Evolutionary conservation across 805 yeast species (phyloP), one percentile per base, ranked within the genome.

Genomic region (Barnettozyma californica): DNA sequence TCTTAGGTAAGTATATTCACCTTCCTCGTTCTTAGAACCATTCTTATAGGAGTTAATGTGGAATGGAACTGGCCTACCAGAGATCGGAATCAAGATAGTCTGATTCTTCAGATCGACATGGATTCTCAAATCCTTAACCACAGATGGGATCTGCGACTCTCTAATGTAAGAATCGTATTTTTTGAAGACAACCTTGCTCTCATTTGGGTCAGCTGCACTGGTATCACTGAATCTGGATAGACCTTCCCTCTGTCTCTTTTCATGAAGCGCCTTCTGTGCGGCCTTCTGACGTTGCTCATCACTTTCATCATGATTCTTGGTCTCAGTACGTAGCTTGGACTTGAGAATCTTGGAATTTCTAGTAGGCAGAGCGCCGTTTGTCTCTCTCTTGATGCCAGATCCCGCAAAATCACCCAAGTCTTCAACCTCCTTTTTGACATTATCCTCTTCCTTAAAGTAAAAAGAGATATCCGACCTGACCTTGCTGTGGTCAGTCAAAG

Each of bases 51-150:
- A 75, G 65, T 89, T 89, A 62, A 92, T 90, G 66, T 92, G 99
- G 75, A 94, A 92, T 21, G 99, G 99, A 45, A 94, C 98, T 1
- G 98, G 97, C 61, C 98, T 78, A 53, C 99, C 99, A 60, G 84
- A 80, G 50, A 92, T 85, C 45, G 99, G 99, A 50, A 92, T 71
- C 52, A 92, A 80, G 48, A 92, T 85, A 1, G 97, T 87, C 68
- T 91, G 97, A 49, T 86, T 78, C 61, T 87, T 88, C 64, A 80
- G 75, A 65, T 92, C 99, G 49, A 94, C 90, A 64, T 85, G 91
- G 51, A 92, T 81, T 62, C 83, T 83, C 65, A 94, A 74, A 64
- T 91, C 97, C 60, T 83, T 80, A 18, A 90, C 95, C 58, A 78
- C 78, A 34, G 73, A 68, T 37, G 99, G 98, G 53, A 92, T 83